Conservation (phyloP, 2,329 filamentous ascomycete species). For the Periconia sp. region DNA sequence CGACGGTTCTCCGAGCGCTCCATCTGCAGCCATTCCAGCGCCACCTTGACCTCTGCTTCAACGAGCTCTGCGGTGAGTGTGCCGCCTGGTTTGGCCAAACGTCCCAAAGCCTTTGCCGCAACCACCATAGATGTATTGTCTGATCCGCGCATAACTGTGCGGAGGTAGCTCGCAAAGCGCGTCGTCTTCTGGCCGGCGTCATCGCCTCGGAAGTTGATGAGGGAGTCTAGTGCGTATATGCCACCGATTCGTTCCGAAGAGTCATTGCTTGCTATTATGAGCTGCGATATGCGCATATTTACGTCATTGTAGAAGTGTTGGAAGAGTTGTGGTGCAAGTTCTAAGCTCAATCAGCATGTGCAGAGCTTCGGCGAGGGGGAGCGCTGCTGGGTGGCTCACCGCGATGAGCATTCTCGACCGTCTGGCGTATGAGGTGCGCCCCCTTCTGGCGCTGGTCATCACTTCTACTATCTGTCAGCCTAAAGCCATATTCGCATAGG, state of each 20-base stretch:
- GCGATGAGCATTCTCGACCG: constrained; percentile 53
- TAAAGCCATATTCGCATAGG: neutral
- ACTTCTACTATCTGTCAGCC: constrained; percentile 43
- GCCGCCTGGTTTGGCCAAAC: constrained; percentile 89
- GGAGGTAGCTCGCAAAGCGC: constrained; percentile 88
- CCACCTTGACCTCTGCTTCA: constrained; percentile 94
- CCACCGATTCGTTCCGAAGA: constrained; percentile 89
- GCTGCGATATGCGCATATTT: constrained; percentile 68
- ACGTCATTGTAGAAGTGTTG: constrained; percentile 71
- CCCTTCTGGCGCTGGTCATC: constrained; percentile 53
- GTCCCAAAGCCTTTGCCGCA: constrained; percentile 86
- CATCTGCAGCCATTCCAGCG: constrained; percentile 94
- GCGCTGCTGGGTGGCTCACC: constrained; percentile 39
- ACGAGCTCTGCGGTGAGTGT: constrained; percentile 94
- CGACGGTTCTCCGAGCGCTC: constrained; percentile 91
- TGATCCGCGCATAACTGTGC: constrained; percentile 85
- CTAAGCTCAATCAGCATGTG: constrained; percentile 52
- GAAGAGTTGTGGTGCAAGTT: constrained; percentile 83
- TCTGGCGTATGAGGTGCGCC: constrained; percentile 50
- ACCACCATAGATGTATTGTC: constrained; percentile 90
- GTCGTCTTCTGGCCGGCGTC: constrained; percentile 94
- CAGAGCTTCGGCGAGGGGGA: constrained; percentile 16
- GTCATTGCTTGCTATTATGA: constrained; percentile 86
- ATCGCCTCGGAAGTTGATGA: constrained; percentile 96
- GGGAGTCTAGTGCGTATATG: constrained; percentile 86